phyloP scores from a whole-genome alignment of 176 grass and related monocot species.

The Musa beccarii region DNA sequence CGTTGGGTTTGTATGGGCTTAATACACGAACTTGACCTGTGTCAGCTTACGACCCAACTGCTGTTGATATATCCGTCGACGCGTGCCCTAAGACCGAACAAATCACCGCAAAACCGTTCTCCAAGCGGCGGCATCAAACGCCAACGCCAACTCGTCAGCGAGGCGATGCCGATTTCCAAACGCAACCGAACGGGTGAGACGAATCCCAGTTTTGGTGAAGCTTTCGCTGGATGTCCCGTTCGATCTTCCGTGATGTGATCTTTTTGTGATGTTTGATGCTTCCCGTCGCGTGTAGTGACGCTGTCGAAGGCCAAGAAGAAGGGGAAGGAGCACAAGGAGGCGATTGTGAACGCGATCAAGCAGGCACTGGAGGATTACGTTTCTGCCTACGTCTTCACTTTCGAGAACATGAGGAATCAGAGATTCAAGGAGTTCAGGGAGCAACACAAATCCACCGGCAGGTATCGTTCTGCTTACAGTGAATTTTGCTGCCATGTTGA shows the following conservation, averaged over 20 bases:
- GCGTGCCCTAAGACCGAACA: too few relatives aligned
- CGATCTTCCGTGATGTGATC: background rate
- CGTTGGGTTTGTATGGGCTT: too few relatives aligned
- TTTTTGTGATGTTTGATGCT: background rate
- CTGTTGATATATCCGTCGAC: too few relatives aligned
- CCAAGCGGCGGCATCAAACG: background rate
- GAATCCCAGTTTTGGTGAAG: background rate
- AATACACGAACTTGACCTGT: too few relatives aligned
- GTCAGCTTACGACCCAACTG: too few relatives aligned
- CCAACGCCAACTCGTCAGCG: background rate
- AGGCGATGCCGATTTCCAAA: conserved; percentile 61
- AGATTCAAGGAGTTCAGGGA: conserved; percentile 83
- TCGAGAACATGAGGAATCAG: conserved; percentile 89
- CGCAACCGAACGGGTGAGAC: conserved; percentile 42
- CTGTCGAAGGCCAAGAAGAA: conserved; percentile 76
- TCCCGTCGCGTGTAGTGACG: conserved; percentile 38
- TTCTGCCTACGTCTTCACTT: conserved; percentile 75
- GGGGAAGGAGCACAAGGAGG: conserved; percentile 63
- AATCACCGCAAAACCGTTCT: background rate
- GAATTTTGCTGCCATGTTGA: background rate
- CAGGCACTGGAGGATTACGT: conserved; percentile 36
- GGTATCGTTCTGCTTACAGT: conserved; percentile 20
- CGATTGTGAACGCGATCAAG: conserved; percentile 59
- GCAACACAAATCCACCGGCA: conserved; percentile 59
- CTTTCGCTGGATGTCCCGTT: background rate